These are phyloP conservation scores for Picea engelmannii DNA, from an alignment of 83 land plant species.

Conservation along the genomic window DNA sequence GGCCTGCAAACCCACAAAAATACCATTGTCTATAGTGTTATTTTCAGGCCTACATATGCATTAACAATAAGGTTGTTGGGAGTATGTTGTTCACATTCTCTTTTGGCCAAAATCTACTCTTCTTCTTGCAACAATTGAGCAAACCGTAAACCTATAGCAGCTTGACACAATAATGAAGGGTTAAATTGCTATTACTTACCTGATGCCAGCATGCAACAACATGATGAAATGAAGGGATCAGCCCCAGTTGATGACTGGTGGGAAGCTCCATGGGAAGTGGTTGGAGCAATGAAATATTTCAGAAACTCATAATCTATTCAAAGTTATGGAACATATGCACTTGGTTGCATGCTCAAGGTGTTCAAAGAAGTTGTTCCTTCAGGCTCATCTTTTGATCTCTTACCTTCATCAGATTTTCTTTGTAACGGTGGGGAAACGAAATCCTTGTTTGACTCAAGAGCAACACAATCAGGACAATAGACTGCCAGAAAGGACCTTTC, in stretches of 20 bases:
- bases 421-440: background rate
- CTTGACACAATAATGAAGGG: too few relatives aligned
- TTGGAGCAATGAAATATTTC: slow-evolving; percentile 24
- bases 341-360: slow-evolving; percentile 28
- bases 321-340: slow-evolving; percentile 25
- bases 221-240: background rate
- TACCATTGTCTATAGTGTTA: too few relatives aligned
- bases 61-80: too few relatives aligned
- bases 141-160: too few relatives aligned
- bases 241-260: slow-evolving; percentile 9
- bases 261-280: slow-evolving; percentile 22
- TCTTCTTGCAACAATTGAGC: too few relatives aligned
- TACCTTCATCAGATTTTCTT: background rate
- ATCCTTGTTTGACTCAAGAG: background rate
- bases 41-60: too few relatives aligned
- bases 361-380: slow-evolving; percentile 1
- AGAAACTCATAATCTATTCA: slow-evolving; percentile 20
- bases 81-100: too few relatives aligned
- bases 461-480: background rate
- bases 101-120: too few relatives aligned
- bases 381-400: background rate
- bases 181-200: too few relatives aligned
- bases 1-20: too few relatives aligned
- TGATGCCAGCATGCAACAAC: too few relatives aligned
- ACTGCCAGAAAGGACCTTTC: background rate